These are phyloP conservation scores for Haplosporangium sp. DNA, from an alignment of 371 early-diverging fungal genomes.

Conservation along the genomic window DNA sequence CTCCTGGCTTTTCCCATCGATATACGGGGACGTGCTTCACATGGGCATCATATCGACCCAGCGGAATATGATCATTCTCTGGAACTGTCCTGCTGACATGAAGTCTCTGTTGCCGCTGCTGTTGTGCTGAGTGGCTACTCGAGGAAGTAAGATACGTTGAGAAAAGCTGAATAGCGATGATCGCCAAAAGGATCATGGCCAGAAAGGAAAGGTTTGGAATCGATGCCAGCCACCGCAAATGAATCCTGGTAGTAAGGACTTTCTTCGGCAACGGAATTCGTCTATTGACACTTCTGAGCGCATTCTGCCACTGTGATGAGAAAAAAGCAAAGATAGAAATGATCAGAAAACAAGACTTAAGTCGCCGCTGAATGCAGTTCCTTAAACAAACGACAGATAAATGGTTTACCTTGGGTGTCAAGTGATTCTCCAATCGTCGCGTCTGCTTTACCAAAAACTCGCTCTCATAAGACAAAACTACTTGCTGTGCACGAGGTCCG, in stretches of 20 bases:
- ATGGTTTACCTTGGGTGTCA: constrained; percentile 34
- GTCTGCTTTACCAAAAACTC: constrained; percentile 36
- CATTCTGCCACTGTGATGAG: constrained; percentile 24
- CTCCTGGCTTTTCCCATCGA: constrained; percentile 39
- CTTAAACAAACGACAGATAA: background rate
- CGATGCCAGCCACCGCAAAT: constrained; percentile 44
- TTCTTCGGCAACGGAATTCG: constrained; percentile 23
- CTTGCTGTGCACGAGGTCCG: constrained; percentile 23
- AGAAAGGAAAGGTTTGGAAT: constrained; percentile 39
- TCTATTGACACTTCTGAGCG: background rate
- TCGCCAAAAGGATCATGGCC: constrained; percentile 21
- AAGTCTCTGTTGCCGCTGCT: constrained; percentile 2
- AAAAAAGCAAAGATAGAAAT: background rate
- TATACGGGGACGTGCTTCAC: constrained; percentile 32
- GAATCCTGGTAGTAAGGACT: constrained; percentile 25
- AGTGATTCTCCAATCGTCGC: constrained; percentile 16
- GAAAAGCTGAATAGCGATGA: constrained; percentile 11
- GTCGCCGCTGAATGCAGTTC: background rate
- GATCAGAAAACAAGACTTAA: background rate
- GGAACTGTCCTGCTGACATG: constrained; percentile 1
- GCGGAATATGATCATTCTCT: background rate
- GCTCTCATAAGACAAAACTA: constrained; percentile 44
- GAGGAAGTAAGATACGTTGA: constrained; percentile 7
- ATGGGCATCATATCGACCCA: constrained; percentile 38
- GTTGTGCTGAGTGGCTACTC: background rate